These are phyloP conservation scores for Dactylellina leptospora DNA, from an alignment of 2,329 filamentous ascomycete species.

Conservation along the genomic window DNA sequence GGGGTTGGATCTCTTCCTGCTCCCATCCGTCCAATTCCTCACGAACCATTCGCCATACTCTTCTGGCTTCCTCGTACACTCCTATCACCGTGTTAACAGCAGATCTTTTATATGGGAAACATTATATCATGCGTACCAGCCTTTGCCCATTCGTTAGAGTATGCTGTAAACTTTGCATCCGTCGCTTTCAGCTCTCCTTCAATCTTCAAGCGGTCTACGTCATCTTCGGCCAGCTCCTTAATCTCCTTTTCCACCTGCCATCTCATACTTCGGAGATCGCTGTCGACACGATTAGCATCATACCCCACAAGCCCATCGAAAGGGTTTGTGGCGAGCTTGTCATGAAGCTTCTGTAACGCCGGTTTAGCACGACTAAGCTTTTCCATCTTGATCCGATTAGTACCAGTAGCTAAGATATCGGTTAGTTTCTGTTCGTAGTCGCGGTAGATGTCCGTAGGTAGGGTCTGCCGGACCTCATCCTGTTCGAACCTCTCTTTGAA, in stretches of 20 bases:
- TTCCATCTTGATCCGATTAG: conserved; percentile 4
- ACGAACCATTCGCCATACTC: conserved; percentile 18
- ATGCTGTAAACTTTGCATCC: conserved; percentile 20
- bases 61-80: conserved; percentile 9
- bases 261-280: conserved; percentile 31
- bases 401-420: conserved; percentile 14
- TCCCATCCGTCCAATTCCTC: conserved; percentile 32
- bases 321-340: conserved; percentile 29
- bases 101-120: too few relatives aligned
- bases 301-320: conserved; percentile 19
- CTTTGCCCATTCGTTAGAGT: conserved; percentile 35
- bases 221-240: conserved; percentile 18
- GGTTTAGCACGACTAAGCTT: conserved; percentile 20
- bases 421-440: conserved; percentile 14
- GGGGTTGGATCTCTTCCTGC: conserved; percentile 7
- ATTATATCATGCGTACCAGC: too few relatives aligned
- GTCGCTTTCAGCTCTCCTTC: conserved; percentile 6
- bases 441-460: conserved; percentile 13
- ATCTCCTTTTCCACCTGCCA: conserved; percentile 41
- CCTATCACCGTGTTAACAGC: neutral
- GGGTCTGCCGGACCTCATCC: conserved; percentile 17
- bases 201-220: conserved; percentile 21
- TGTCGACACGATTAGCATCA: conserved; percentile 22
- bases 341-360: conserved; percentile 21
- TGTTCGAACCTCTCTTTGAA: conserved; percentile 27